phyloP scores from a whole-genome alignment of 148 eudicot species.

The Heliamphora exappendiculata region DNA sequence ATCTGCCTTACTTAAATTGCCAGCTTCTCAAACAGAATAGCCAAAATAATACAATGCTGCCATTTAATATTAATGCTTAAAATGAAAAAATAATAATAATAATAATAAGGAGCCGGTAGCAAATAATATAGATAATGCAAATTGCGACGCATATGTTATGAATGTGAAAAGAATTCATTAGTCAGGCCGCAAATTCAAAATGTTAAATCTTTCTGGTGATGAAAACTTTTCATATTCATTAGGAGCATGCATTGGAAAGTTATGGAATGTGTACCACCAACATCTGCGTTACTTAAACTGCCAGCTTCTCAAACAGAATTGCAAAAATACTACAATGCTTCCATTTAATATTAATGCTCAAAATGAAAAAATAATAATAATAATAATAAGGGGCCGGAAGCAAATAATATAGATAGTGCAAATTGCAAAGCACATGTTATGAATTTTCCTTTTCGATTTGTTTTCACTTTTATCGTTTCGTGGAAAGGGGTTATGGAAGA shows the following conservation, averaged over 20 bases:
- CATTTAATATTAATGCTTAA: neutral
- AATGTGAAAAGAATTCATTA: constrained; percentile 51
- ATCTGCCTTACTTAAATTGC: neutral
- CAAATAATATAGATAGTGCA: neutral
- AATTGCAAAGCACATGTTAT: neutral
- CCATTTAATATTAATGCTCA: neutral
- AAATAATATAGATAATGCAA: neutral
- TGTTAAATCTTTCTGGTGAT: neutral
- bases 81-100: neutral
- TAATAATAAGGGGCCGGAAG: neutral
- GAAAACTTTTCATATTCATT: neutral
- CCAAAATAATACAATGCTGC: neutral
- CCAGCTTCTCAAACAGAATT: neutral
- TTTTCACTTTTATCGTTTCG: neutral
- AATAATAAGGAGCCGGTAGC: neutral
- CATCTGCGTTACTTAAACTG: neutral
- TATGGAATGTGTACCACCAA: neutral
- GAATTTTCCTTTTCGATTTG: neutral
- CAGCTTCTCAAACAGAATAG: neutral
- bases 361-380: neutral
- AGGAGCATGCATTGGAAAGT: neutral
- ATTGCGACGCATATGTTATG: neutral
- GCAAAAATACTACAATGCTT: neutral
- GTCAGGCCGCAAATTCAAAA: constrained; percentile 44
- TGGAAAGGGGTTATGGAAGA: neutral